Evolutionary conservation across 2,329 filamentous ascomycete species (phyloP), one percentile per base, ranked within the genome.

Genomic region (Xylaria arbuscula): DNA sequence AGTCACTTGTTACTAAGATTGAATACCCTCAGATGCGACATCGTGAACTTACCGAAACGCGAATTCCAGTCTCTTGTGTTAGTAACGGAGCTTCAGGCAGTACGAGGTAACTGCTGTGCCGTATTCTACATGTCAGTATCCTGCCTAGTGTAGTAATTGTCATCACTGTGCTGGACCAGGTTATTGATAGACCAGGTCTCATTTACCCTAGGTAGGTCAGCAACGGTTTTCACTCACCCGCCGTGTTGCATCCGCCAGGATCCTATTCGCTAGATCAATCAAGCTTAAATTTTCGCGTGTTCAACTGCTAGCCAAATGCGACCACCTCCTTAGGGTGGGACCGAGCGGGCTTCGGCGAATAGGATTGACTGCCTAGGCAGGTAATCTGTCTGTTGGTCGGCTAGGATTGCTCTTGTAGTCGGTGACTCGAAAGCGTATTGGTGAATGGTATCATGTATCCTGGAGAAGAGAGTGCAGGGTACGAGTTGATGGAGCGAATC

Each of bases 211-310:
- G 62, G 66, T 28, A 38, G 62, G 66, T 59, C 62, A 65, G 62
- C 57, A 62, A 62, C 66, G 53, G 58, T 50, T 66, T 66, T 63
- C 42, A 58, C 63, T 56, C 48, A n/a, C 32, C 55, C 58, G 48
- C 42, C 66, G 45, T 59, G 59, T 62, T 55, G 61, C 67, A 63
- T 69, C 63, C 58, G 55, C 63, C 22, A 45, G 24, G 34, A 66
- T 69, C 63, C 58, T 63, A 69, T 66, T 69, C 67, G 67, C 67
- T 59, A 62, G 45, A 62, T 60, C 54, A 60, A 60, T 69, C 67
- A 69, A 69, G 53, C 63, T 69, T 69, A 69, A 66, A 63, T 66
- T 59, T 50, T 63, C 58, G 63, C 63, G 53, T 69, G 67, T 58
- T 56, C 45, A 7, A 62, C 47, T 53, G 28, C n/a, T 69, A 59